Evolutionary conservation across 2,329 filamentous ascomycete genomes (phyloP).

Genomic region (Cercospora beticola): DNA sequence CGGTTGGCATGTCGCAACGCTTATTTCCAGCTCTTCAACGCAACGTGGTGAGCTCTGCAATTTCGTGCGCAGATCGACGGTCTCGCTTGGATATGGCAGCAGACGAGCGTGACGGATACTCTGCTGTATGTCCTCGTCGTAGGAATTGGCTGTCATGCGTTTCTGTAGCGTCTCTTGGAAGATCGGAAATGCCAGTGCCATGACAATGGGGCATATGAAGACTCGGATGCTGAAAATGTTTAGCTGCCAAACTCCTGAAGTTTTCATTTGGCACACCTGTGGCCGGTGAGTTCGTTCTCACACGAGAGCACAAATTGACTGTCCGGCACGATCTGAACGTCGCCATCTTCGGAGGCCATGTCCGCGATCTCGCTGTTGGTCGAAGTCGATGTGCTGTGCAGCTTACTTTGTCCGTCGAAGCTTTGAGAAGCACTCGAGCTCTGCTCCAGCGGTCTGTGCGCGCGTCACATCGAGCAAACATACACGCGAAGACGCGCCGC

Average conservation of each 20-base stretch:
- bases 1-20: background rate
- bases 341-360: background rate
- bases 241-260: background rate
- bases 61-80: background rate
- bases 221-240: background rate
- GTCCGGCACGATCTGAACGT: background rate
- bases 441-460: background rate
- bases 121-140: background rate
- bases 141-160: background rate
- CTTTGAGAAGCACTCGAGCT: background rate
- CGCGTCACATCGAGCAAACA: background rate
- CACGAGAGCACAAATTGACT: background rate
- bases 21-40: background rate
- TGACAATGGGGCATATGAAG: background rate
- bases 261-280: background rate
- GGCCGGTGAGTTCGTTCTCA: background rate
- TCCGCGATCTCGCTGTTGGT: background rate
- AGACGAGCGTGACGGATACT: no score
- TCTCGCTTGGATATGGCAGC: background rate
- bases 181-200: background rate
- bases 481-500: background rate
- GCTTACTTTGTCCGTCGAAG: background rate
- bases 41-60: background rate
- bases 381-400: background rate
- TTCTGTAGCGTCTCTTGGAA: background rate